Percentiles rank a stretch among this genome's conserved stretches.
Evolutionary conservation across 2,329 filamentous ascomycete species (phyloP).

Genomic region (Trichoderma brevicompactum): DNA sequence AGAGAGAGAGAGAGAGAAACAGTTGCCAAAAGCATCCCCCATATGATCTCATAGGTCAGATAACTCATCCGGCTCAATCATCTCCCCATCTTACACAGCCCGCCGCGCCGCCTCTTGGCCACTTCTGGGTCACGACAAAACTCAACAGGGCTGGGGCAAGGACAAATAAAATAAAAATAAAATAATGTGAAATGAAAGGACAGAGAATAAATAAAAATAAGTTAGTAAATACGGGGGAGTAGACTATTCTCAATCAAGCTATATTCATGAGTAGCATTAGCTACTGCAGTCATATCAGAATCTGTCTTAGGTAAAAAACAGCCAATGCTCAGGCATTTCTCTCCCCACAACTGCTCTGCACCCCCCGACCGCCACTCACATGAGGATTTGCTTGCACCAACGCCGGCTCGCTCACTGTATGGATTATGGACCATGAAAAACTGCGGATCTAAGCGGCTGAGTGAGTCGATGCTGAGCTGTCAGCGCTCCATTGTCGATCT

Average conservation of each 20-base stretch:
- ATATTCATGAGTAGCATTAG: too few relatives aligned
- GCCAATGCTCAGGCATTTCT: not conserved
- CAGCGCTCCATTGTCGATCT: constrained; percentile 24
- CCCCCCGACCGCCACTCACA: too few relatives aligned
- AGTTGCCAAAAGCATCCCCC: constrained; percentile 7
- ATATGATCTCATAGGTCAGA: constrained; percentile 20
- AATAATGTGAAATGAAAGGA: too few relatives aligned
- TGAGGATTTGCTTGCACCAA: too few relatives aligned
- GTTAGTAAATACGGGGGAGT: not conserved
- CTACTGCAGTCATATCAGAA: too few relatives aligned
- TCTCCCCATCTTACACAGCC: constrained; percentile 3
- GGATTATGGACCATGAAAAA: not conserved
- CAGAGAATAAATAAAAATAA: not conserved
- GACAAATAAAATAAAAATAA: not conserved
- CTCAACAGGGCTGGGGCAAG: too few relatives aligned
- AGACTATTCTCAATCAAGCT: too few relatives aligned
- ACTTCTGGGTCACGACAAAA: too few relatives aligned
- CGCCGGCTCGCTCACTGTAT: not conserved
- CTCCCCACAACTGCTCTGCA: not conserved
- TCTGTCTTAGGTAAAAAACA: too few relatives aligned
- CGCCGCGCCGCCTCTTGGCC: too few relatives aligned
- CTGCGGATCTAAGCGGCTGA: constrained; percentile 23
- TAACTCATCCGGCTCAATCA: constrained; percentile 13
- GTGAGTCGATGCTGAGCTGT: constrained; percentile 17
- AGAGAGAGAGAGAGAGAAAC: too few relatives aligned